Evolutionary conservation across 2,329 filamentous ascomycete species (phyloP).

Genomic region (Alternaria sp.): DNA sequence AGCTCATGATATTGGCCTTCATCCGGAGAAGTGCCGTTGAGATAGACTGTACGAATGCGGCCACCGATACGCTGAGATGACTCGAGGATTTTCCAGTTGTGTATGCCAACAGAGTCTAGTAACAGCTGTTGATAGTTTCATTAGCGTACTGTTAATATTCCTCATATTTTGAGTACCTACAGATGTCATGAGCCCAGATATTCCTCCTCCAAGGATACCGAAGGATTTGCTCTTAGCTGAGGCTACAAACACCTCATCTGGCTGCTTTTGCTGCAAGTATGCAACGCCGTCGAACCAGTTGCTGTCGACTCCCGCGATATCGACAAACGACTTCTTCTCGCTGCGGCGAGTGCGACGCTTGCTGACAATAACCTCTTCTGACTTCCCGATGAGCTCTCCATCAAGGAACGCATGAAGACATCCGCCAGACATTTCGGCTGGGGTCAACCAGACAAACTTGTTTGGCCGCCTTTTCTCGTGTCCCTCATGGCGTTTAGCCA

Average conservation of each 20-base stretch:
- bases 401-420: slow-evolving; percentile 54
- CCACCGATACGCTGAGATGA: slow-evolving; percentile 68
- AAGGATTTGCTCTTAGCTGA: slow-evolving; percentile 64
- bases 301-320: slow-evolving; percentile 64
- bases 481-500: slow-evolving; percentile 28
- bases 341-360: slow-evolving; percentile 31
- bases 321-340: slow-evolving; percentile 42
- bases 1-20: slow-evolving; percentile 71
- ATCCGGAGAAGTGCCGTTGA: slow-evolving; percentile 63
- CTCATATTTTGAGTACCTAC: background rate
- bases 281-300: slow-evolving; percentile 70
- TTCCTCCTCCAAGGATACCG: slow-evolving; percentile 70
- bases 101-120: slow-evolving; percentile 61
- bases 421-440: slow-evolving; percentile 43
- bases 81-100: slow-evolving; percentile 69
- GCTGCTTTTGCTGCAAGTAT: slow-evolving; percentile 62
- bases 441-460: slow-evolving; percentile 55
- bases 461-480: slow-evolving; percentile 24
- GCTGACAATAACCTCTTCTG: slow-evolving; percentile 31
- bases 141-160: background rate
- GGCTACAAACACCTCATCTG: slow-evolving; percentile 59
- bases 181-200: slow-evolving; percentile 67
- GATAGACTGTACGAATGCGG: slow-evolving; percentile 67
- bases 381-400: slow-evolving; percentile 47
- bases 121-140: slow-evolving; percentile 7